Base-by-base conservation (phyloP, 2,329 filamentous ascomycete species). In the Fusarium odoratissimum region DNA sequence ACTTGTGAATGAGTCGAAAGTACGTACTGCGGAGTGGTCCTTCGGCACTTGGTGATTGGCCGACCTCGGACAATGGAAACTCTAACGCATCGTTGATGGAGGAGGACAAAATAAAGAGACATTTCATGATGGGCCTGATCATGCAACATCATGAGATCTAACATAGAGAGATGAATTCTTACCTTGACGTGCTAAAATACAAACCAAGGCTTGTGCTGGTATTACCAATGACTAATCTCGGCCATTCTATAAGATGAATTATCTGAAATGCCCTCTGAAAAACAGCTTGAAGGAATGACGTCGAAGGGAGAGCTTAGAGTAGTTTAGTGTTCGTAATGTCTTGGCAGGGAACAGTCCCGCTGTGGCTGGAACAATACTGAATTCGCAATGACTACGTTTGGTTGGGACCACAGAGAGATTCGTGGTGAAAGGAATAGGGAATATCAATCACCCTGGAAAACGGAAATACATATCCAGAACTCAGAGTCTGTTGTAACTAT, bases 11-110 rank as follows among this genome's bases (percentile, higher is more conserved):
- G 65, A 61, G 54, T 63, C 57, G 45, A 64, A 37, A 58, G 49
- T 70, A 75, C 73, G 72, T 72, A 74, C 66, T 65, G 72, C 69
- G 72, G 75, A 72, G 74, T 65, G 68, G 49, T 21, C 38, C 38
- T 48, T 35, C 37, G 8, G 52, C 33, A 30, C 54, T 31, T 41
- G 44, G 41, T 77, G 75, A 77, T 77, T 77, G 75, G 75, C 67
- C 67, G 64, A 70, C 28, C 11, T 59, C 49, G 60, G 66, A 67
- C 71, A 69, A 69, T 69, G 21, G 41, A 54, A 69, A 64, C 46
- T 61, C 31, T 67, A 67, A 64, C 48, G 64, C 41, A 42, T 35
- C n/a, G 23, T 17, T 16, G 45, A 33, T 17, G 46, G n/a, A 38
- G 61, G 31, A 46, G 46, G 48, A 59, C 52, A 45, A 57, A 69